phyloP scores from a whole-genome alignment of 1,284 basidiomycete genomes.

The Agroathelia rolfsii region DNA sequence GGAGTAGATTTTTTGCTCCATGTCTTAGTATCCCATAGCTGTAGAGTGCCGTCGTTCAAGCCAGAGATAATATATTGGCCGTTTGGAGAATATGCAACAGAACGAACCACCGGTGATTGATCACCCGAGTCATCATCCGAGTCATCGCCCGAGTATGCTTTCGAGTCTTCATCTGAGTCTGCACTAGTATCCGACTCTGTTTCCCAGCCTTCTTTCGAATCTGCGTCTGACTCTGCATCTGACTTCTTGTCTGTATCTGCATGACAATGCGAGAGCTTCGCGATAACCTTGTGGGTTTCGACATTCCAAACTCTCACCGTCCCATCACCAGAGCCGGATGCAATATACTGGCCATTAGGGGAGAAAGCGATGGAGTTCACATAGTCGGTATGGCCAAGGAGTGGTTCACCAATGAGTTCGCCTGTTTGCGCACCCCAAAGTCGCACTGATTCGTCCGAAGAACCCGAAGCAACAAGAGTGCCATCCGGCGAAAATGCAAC shows the following conservation, averaged over 20 bases:
- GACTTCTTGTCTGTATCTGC: too few species aligned
- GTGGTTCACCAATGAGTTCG: slow-evolving; percentile 6
- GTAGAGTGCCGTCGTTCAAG: slow-evolving; percentile 1
- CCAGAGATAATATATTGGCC: slow-evolving; percentile 5
- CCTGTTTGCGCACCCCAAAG: slow-evolving; percentile 67
- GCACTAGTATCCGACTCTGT: too few species aligned
- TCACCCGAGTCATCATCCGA: too few species aligned
- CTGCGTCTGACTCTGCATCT: too few species aligned
- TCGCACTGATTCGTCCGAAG: slow-evolving; percentile 75
- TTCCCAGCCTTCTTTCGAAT: too few species aligned
- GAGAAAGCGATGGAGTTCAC: slow-evolving; percentile 74
- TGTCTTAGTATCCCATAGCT: too few species aligned
- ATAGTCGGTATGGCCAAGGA: slow-evolving; percentile 43
- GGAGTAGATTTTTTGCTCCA: too few species aligned
- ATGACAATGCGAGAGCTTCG: too few species aligned
- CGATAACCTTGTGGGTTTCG: neutral
- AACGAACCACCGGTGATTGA: too few species aligned
- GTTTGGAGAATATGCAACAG: slow-evolving; percentile 7
- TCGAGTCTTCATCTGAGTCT: too few species aligned
- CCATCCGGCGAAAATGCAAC: slow-evolving; percentile 80
- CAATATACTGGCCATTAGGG: slow-evolving; percentile 81
- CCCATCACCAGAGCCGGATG: slow-evolving; percentile 55
- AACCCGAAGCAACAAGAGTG: slow-evolving; percentile 73
- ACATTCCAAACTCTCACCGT: slow-evolving; percentile 7
- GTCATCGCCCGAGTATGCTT: too few species aligned